phyloP scores from a whole-genome alignment of 257 asterid species.

The Cruciata laevipes region DNA sequence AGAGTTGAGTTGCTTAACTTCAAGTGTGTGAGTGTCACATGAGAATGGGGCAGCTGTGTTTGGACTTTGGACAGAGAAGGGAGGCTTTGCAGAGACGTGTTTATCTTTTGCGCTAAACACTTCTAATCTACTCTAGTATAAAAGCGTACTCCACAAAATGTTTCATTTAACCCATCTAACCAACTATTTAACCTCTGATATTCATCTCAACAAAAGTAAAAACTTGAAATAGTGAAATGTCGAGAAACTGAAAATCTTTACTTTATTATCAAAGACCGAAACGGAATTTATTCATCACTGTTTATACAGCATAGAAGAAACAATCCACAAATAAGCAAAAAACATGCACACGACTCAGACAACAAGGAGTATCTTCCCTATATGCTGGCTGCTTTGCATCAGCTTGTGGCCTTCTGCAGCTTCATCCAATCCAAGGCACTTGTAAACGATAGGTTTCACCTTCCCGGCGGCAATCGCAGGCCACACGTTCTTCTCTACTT shows the following conservation, averaged over 20 bases:
- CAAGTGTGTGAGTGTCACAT: neutral
- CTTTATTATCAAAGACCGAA: neutral
- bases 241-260: neutral
- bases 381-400: constrained; percentile 85
- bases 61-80: too few species aligned
- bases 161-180: too few species aligned
- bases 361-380: constrained; percentile 76
- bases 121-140: too few species aligned
- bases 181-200: too few species aligned
- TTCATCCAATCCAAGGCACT: constrained; percentile 50
- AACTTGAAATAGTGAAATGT: neutral
- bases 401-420: constrained; percentile 74
- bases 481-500: constrained; percentile 91
- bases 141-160: too few species aligned
- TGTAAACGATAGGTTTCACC: constrained; percentile 68
- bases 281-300: neutral
- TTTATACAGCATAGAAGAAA: neutral
- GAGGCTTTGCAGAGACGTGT: too few species aligned
- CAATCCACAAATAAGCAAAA: neutral
- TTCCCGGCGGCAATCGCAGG: constrained; percentile 78
- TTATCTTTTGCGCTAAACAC: too few species aligned
- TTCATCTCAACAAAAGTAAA: too few species aligned
- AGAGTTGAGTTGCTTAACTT: neutral
- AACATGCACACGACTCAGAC: constrained; percentile 16
- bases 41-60: neutral